These are phyloP conservation scores for Melampsora allii-populina DNA, from an alignment of 1,284 basidiomycete species.

Conservation along the genomic window DNA sequence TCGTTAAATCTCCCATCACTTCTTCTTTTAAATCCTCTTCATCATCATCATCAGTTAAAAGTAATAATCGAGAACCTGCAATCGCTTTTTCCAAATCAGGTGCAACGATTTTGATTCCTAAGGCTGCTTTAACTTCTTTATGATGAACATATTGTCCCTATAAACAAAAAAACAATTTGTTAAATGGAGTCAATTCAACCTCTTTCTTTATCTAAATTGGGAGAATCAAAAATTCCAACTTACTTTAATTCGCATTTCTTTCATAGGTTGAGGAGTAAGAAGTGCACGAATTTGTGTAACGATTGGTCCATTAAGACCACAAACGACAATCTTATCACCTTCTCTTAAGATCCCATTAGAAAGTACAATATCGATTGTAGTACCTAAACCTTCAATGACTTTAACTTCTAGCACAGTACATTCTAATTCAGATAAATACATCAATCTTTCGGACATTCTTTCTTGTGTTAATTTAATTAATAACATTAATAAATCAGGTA, in stretches of 20 bases:
- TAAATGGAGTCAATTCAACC: neutral
- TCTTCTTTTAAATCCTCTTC: slow-evolving; percentile 93
- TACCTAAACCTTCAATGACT: slow-evolving; percentile 96
- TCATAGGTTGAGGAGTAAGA: slow-evolving; percentile 92
- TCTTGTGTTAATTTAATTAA: slow-evolving; percentile 96
- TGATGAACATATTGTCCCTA: slow-evolving; percentile 96
- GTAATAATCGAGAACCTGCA: slow-evolving; percentile 89
- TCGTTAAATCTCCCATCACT: slow-evolving; percentile 93
- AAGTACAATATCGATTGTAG: slow-evolving; percentile 95
- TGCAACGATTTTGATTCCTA: slow-evolving; percentile 94
- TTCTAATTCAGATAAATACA: slow-evolving; percentile 97
- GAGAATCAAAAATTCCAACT: slow-evolving; percentile 34
- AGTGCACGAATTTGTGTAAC: slow-evolving; percentile 92
- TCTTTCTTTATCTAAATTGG: neutral
- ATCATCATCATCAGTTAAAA: slow-evolving; percentile 89
- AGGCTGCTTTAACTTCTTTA: slow-evolving; percentile 95
- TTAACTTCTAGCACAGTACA: slow-evolving; percentile 99
- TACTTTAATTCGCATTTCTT: slow-evolving; percentile 93
- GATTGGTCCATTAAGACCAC: slow-evolving; percentile 96
- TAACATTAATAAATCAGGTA: slow-evolving; percentile 99
- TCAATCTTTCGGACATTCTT: slow-evolving; percentile 93
- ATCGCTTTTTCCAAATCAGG: slow-evolving; percentile 99
- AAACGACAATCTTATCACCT: slow-evolving; percentile 93
- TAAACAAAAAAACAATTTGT: neutral
- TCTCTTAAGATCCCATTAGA: slow-evolving; percentile 92